These are phyloP conservation scores for Chlamydomonas eustigma DNA, from an alignment of 139 green algal species.

Conservation along the genomic window DNA sequence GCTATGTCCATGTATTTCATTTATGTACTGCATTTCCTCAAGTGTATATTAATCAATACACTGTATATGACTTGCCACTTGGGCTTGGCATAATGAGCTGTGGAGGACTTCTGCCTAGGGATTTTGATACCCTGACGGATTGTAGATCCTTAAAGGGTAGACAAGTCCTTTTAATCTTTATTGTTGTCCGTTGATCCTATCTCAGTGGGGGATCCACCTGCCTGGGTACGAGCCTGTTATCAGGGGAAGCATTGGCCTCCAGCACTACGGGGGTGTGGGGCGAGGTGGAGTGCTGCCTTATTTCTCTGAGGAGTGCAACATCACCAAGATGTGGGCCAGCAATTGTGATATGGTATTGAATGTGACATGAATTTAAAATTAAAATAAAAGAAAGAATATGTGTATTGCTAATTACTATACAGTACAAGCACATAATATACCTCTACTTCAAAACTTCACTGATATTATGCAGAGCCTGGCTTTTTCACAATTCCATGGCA, in stretches of 20 bases:
- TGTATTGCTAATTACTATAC: too few species aligned
- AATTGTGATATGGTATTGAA: neutral
- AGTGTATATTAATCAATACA: neutral
- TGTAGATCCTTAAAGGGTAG: too few species aligned
- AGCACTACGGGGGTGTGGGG: slow-evolving; percentile 1
- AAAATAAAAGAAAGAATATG: too few species aligned
- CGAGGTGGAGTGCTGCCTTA: neutral
- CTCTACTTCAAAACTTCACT: too few species aligned
- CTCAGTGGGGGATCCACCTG: neutral
- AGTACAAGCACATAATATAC: too few species aligned
- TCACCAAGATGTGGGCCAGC: neutral
- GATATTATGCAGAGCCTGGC: too few species aligned
- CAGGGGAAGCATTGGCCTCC: neutral
- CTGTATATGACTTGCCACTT: neutral
- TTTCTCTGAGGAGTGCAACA: neutral
- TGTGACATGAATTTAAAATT: too few species aligned
- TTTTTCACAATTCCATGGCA: too few species aligned
- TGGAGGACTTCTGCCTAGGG: neutral
- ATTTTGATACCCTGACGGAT: neutral
- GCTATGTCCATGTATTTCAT: neutral
- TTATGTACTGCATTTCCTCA: neutral
- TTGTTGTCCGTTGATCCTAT: neutral
- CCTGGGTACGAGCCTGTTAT: neutral
- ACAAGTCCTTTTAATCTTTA: too few species aligned
- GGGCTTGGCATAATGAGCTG: neutral